Evolutionary conservation across 2,329 filamentous ascomycete genomes (phyloP), one percentile per base, ranked within the genome.

Genomic region (Fusarium sp.): DNA sequence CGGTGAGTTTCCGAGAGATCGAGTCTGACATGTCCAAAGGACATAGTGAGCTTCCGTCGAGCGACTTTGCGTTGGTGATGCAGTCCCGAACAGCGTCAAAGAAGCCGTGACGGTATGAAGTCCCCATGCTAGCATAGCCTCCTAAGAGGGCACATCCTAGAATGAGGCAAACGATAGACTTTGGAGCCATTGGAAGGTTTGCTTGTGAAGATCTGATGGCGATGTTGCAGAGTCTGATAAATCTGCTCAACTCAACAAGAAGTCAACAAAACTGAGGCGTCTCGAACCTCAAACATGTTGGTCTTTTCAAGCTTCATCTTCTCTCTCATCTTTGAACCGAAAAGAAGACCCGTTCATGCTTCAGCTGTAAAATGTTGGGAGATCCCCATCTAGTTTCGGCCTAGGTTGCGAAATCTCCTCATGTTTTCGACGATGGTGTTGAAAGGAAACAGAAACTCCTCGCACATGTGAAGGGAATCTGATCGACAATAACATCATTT

Each of bases 121-220:
- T 73, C 15, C 70, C 72, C 32, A 76, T 69, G 13, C 74, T 75
- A 5, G 65, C 61, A n/a, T 72, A 76, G 20, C 74, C 74, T 47
- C 74, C 74, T 7, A 76, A 24, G 15, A 76, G 60, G 3, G 63
- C 72, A 47, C 69, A 76, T 38, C 59, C 22, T 7, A 76, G 28
- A 10, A 76, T 60, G n/a, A 75, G 51, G 11, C 58, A 47, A 14
- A 71, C 10, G 14, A 64, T 53, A 15, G 35, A 39, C 28, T 45
- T 67, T 0, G 32, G 48, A 22, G 50, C 44, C 71, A 74, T 72
- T n/a, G 36, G 11, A 24, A 44, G 8, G 38, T 3, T 8, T 22
- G 32, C 42, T 54, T 50, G 32, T 60, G 26, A 35, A 53, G 38
- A 32, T 26, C 5, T 12, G 36, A 38, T 20, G 15, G 18, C 14